Evolutionary conservation across 75 land plant species (phyloP), one percentile per base, ranked within the genome.

Genomic region (Pinus albicaulis): DNA sequence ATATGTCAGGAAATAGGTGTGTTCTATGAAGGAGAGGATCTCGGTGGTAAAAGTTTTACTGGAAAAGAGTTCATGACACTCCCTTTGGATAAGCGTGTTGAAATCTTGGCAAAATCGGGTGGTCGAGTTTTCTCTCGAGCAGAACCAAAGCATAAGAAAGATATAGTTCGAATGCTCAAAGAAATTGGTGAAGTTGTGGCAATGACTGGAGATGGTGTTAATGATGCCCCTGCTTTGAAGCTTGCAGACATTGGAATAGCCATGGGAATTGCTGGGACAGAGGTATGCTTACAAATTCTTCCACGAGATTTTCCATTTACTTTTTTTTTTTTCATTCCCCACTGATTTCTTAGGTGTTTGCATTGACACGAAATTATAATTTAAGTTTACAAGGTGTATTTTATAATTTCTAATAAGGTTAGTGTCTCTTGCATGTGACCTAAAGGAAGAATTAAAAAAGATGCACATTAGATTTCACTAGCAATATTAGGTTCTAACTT

Each of bases 201-300:
- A 14, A 95, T 95, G 98, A 95, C 98, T 59, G 98, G 98, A 63
- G 98, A 95, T 82, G 98, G 95, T 76, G 96, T 93, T 3, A 95
- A 95, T 82, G 98, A 95, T 91, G 98, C 95, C 71, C 98, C 98
- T 59, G 98, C 98, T 16, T 74, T 95, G 63, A 92, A 95, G 77
- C 89, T 87, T 28, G 98, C 98, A 48, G 98, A 95, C 81, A 92
- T 92, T 77, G 95, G 98, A 59, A 85, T 95, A 69, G 93, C 98
- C 28, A 95, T 95, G 98, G 98, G 98, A 53, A 87, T 95, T 38
- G 79, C 93, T 55, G 95, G 98, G 55, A 95, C 98, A 58, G 98
- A 92, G 93, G 98, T 95, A 83, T 68, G 25, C 25, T 59, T 6
- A 7, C 20, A 20, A 1, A 20, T 7, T 59, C 22, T 19, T 59